phyloP scores from a whole-genome alignment of 1,284 basidiomycete genomes.

The Cryptococcus sp. region DNA sequence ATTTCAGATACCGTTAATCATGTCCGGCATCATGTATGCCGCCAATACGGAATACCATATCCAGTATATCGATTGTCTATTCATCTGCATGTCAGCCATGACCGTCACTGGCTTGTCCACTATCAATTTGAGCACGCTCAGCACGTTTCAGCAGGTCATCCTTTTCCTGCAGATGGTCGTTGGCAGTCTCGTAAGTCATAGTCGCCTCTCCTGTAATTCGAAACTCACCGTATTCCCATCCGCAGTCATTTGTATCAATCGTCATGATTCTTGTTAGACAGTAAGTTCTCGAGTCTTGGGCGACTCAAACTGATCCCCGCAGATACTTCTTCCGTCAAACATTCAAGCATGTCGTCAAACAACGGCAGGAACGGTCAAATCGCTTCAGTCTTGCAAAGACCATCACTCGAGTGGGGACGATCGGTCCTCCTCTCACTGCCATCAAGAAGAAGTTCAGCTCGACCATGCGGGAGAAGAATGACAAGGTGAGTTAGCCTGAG shows the following conservation, averaged over 20 bases:
- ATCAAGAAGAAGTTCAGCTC: conserved; percentile 36
- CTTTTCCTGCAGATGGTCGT: conserved; percentile 53
- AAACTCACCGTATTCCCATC: background rate
- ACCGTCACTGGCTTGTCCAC: conserved; percentile 58
- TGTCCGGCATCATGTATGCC: conserved; percentile 55
- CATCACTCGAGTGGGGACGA: conserved; percentile 31
- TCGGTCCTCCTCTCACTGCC: conserved; percentile 27
- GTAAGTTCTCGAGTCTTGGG: conserved; percentile 18
- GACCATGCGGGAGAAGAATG: conserved; percentile 3
- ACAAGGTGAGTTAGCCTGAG: conserved; percentile 6
- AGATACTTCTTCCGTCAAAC: conserved; percentile 74
- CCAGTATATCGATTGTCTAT: conserved; percentile 57
- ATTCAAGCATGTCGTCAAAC: conserved; percentile 68
- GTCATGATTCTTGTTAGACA: conserved; percentile 52
- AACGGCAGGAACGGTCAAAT: conserved; percentile 49
- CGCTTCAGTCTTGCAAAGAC: conserved; percentile 36
- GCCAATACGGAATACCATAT: conserved; percentile 49
- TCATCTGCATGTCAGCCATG: conserved; percentile 56
- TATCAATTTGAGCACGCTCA: conserved; percentile 55
- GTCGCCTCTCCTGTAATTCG: too few species aligned
- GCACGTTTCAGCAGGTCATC: conserved; percentile 56
- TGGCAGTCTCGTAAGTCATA: conserved; percentile 47
- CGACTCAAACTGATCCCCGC: conserved; percentile 1
- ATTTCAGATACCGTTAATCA: conserved; percentile 52
- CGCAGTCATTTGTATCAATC: conserved; percentile 46